Percentiles rank a stretch among this genome's conserved stretches.
phyloP scores from a whole-genome alignment of 768 basidiomycete species.

The Coprinopsis sp. region DNA sequence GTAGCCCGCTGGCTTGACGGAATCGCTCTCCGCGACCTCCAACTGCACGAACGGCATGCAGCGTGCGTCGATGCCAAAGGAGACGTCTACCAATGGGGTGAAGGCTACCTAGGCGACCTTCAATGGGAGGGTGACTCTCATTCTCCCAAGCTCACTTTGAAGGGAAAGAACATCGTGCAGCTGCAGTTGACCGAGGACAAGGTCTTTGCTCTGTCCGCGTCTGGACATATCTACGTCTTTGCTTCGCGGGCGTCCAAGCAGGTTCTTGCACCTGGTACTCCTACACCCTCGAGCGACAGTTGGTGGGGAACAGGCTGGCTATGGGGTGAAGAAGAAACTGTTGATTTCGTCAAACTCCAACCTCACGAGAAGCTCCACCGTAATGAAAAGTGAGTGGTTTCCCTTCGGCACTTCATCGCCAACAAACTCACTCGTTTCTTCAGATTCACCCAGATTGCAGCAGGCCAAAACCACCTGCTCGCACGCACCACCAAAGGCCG shows the following conservation, averaged over 20 bases:
- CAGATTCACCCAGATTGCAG: constrained; percentile 70
- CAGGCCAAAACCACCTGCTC: constrained; percentile 70
- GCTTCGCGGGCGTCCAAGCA: constrained; percentile 50
- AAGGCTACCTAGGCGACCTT: constrained; percentile 46
- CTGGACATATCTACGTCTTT: constrained; percentile 71
- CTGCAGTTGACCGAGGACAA: constrained; percentile 56
- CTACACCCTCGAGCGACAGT: constrained; percentile 39
- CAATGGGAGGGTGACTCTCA: constrained; percentile 10
- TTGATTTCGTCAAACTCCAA: constrained; percentile 59
- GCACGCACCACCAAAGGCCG: constrained; percentile 70
- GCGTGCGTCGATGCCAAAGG: constrained; percentile 77
- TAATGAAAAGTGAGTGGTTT: constrained; percentile 57
- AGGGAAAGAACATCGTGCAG: constrained; percentile 69
- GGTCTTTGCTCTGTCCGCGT: constrained; percentile 74
- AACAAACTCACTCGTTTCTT: constrained; percentile 3
- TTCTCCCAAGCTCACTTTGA: constrained; percentile 51
- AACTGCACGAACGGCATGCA: constrained; percentile 59
- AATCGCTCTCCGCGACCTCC: constrained; percentile 69
- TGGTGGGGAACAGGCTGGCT: constrained; percentile 65
- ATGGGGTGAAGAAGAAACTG: constrained; percentile 45
- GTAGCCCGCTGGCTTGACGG: constrained; percentile 56
- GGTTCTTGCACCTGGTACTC: constrained; percentile 29
- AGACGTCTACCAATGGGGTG: constrained; percentile 84
- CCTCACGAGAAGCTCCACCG: constrained; percentile 51
- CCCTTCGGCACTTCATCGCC: neutral